Conservation (phyloP, 1,284 basidiomycete species). For the Tilletiaria anomala region DNA sequence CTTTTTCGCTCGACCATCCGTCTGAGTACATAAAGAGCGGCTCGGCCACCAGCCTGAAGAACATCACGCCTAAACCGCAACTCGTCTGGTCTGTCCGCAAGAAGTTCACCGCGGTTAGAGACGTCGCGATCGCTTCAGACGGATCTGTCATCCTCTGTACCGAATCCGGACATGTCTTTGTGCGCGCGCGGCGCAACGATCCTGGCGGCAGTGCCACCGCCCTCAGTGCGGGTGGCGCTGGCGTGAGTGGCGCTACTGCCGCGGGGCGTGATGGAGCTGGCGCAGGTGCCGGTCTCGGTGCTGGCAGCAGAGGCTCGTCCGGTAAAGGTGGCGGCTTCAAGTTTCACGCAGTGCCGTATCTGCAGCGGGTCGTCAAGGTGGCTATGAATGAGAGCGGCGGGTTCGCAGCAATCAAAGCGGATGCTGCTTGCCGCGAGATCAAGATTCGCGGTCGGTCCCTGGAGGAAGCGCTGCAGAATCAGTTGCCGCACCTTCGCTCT, state of each 20-base stretch:
- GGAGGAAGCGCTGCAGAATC: constrained; percentile 51
- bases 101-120: constrained; percentile 63
- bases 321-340: constrained; percentile 38
- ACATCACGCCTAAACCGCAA: constrained; percentile 51
- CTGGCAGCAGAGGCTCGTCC: neutral
- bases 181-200: constrained; percentile 41
- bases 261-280: too few relatives aligned
- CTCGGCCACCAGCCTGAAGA: too few relatives aligned
- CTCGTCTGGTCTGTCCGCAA: constrained; percentile 80
- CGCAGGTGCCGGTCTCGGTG: neutral
- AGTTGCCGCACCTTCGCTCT: constrained; percentile 30
- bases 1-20: constrained; percentile 49
- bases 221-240: too few relatives aligned
- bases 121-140: constrained; percentile 75
- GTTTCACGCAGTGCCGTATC: constrained; percentile 64
- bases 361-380: constrained; percentile 73
- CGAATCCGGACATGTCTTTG: constrained; percentile 82
- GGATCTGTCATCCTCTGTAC: constrained; percentile 84
- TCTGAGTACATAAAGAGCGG: constrained; percentile 21
- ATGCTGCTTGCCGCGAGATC: constrained; percentile 54
- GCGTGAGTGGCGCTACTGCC: neutral
- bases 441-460: constrained; percentile 51
- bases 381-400: constrained; percentile 76
- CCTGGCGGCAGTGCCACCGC: neutral
- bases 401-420: constrained; percentile 68